These are phyloP conservation scores for Megacollybia marginata DNA, from an alignment of 768 basidiomycete species.

Conservation along the genomic window DNA sequence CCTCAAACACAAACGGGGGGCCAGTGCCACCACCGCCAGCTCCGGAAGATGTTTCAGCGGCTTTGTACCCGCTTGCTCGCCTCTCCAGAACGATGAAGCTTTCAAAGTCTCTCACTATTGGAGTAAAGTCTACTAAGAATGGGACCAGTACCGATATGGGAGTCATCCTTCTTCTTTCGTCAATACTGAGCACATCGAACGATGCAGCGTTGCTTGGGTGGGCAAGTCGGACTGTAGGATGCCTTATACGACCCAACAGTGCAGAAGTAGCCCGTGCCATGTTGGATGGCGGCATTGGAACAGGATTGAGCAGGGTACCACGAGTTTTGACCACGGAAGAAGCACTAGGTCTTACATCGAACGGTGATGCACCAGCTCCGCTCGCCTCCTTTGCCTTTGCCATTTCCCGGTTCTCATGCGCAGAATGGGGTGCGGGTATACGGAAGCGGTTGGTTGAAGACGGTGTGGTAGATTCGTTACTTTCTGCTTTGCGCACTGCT, in stretches of 20 bases:
- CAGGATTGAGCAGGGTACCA: conserved; percentile 14
- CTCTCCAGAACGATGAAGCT: conserved; percentile 17
- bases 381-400: conserved; percentile 17
- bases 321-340: conserved; percentile 15
- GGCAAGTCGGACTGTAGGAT: conserved; percentile 14
- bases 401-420: conserved; percentile 15
- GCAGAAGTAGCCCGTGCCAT: conserved; percentile 14
- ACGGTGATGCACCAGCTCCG: conserved; percentile 4
- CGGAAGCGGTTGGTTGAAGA: conserved; percentile 17
- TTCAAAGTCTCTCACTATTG: conserved; percentile 9
- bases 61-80: conserved; percentile 13
- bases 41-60: conserved; percentile 13
- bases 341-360: neutral
- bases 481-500: conserved; percentile 15
- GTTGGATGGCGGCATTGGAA: conserved; percentile 14
- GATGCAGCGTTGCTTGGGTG: conserved; percentile 13
- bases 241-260: conserved; percentile 17
- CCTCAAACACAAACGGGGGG: too few species aligned
- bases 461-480: conserved; percentile 17
- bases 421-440: conserved; percentile 16
- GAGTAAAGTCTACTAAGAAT: conserved; percentile 3
- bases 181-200: conserved; percentile 10
- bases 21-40: conserved; percentile 1
- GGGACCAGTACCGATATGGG: conserved; percentile 1
- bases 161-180: conserved; percentile 9